phyloP scores from a whole-genome alignment of 1,284 basidiomycete genomes.

The Pseudomicrostroma phylloplanum region DNA sequence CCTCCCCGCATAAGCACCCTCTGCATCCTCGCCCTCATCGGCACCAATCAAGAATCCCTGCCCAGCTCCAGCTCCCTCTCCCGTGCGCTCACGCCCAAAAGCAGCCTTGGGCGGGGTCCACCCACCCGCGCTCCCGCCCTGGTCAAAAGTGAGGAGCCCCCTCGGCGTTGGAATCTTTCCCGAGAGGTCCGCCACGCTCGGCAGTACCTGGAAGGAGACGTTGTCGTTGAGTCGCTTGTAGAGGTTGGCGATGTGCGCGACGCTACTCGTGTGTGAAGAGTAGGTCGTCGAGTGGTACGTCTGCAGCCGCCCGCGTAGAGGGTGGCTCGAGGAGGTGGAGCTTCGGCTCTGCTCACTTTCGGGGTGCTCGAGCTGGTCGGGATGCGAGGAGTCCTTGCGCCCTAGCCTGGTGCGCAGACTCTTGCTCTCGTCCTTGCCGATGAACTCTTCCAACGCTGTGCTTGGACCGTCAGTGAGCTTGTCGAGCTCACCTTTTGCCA shows the following conservation, averaged over 20 bases:
- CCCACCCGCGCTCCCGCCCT: not conserved
- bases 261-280: not conserved
- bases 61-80: not conserved
- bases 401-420: not conserved
- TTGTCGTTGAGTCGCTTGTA: not conserved
- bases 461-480: not conserved
- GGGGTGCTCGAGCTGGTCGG: not conserved
- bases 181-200: not conserved
- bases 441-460: not conserved
- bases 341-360: not conserved
- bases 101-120: not conserved
- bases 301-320: not conserved
- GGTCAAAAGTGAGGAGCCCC: not conserved
- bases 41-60: not conserved
- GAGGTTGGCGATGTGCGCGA: not conserved
- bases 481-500: not conserved
- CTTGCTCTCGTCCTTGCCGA: not conserved
- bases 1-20: not conserved
- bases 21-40: not conserved
- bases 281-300: not conserved
- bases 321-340: not conserved
- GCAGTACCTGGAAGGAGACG: not conserved
- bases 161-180: not conserved
- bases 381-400: no score
- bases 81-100: not conserved